These are phyloP conservation scores for Gigaspora rosea DNA, from an alignment of 192 early-diverging fungal species.

Conservation along the genomic window DNA sequence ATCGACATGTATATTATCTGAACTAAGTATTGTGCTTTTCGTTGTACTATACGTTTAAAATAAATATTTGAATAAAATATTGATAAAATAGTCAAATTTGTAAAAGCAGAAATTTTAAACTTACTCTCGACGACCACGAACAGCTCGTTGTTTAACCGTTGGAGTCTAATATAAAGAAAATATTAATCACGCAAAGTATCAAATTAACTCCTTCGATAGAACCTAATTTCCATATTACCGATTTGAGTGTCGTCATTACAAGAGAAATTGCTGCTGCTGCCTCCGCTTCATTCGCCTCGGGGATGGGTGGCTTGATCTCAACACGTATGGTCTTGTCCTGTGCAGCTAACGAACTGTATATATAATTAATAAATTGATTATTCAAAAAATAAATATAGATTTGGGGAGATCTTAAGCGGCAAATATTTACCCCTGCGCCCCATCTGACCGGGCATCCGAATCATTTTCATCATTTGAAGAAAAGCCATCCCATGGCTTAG, in stretches of 20 bases:
- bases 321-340: slow-evolving; percentile 37
- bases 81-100: too few species aligned
- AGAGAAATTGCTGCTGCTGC: slow-evolving; percentile 38
- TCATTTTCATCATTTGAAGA: slow-evolving; percentile 37
- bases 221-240: slow-evolving; percentile 6
- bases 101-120: not conserved
- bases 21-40: not conserved
- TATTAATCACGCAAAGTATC: not conserved
- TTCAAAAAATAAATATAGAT: not conserved
- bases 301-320: slow-evolving; percentile 44
- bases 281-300: slow-evolving; percentile 32
- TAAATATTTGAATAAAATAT: not conserved
- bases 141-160: not conserved
- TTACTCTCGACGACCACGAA: slow-evolving; percentile 44
- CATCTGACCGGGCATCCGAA: slow-evolving; percentile 45
- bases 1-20: not conserved
- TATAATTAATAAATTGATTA: not conserved
- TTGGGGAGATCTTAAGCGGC: too few species aligned
- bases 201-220: not conserved
- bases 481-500: slow-evolving; percentile 37
- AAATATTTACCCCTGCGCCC: slow-evolving; percentile 35
- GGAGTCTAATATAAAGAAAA: slow-evolving; percentile 1
- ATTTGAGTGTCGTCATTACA: slow-evolving; percentile 40
- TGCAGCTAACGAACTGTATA: not conserved
- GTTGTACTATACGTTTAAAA: not conserved